Percentiles rank a stretch among this genome's conserved stretches.
These are phyloP conservation scores for Salix udensis DNA, from an alignment of 345 rosid genomes.

Conservation along the genomic window DNA sequence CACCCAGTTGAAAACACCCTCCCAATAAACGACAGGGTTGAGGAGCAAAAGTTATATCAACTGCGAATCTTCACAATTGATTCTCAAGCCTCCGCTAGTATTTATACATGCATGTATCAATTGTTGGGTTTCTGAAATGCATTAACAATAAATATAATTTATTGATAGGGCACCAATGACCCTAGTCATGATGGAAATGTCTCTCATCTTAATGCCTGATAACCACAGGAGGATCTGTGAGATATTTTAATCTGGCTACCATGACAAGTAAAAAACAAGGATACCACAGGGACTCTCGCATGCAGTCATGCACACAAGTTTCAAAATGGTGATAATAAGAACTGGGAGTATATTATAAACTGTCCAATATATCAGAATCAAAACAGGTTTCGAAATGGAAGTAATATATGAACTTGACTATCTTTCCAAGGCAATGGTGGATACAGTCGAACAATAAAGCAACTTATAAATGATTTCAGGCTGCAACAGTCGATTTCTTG, in stretches of 20 bases:
- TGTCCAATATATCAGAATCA: not conserved
- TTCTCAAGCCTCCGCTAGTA: too few relatives aligned
- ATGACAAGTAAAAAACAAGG: not conserved
- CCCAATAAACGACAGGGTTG: too few relatives aligned
- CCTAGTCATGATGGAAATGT: too few relatives aligned
- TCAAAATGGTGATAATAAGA: not conserved
- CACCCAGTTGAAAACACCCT: too few relatives aligned
- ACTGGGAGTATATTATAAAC: not conserved
- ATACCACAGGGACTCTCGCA: not conserved
- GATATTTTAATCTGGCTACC: not conserved
- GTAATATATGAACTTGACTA: not conserved
- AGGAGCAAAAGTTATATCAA: too few relatives aligned
- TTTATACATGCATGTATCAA: too few relatives aligned
- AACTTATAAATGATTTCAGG: not conserved
- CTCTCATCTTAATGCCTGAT: not conserved
- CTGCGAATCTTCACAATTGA: too few relatives aligned
- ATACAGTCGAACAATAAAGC: not conserved
- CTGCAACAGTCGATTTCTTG: not conserved
- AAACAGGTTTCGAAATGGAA: constrained; percentile 6
- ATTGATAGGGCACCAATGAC: too few relatives aligned
- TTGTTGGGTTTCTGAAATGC: too few relatives aligned
- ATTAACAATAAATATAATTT: too few relatives aligned
- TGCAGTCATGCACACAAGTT: too few relatives aligned
- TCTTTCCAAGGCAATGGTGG: not conserved
- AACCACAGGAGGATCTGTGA: not conserved